These are phyloP conservation scores for Bonnemaisonia californica DNA, from an alignment of 31 red algal genomes.

Conservation along the genomic window DNA sequence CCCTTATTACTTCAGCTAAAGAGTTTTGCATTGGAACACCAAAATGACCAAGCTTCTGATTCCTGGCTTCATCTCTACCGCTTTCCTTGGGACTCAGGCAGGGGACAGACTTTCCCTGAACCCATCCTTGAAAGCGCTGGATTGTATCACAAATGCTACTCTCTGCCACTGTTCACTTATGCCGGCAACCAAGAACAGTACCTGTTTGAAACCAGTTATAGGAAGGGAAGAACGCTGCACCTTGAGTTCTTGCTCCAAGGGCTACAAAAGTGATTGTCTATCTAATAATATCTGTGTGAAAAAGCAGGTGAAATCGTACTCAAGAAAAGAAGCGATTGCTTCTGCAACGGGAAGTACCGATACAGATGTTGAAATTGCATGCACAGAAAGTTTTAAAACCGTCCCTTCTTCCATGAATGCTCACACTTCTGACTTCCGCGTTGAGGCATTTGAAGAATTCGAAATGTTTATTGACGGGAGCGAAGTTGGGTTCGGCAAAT, in stretches of 20 bases:
- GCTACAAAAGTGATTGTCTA: slow-evolving; percentile 31
- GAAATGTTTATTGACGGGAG: slow-evolving; percentile 25
- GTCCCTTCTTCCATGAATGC: slow-evolving; percentile 9
- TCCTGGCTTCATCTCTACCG: too few relatives aligned
- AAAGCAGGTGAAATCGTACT: background rate
- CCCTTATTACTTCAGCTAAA: too few relatives aligned
- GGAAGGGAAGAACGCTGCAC: background rate
- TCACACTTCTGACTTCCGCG: slow-evolving; percentile 7
- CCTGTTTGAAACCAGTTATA: slow-evolving; percentile 18
- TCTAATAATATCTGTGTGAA: slow-evolving; percentile 20
- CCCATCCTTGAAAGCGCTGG: background rate
- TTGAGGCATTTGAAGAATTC: slow-evolving; percentile 21
- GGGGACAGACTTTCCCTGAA: background rate
- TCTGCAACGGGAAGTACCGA: background rate
- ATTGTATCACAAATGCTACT: slow-evolving; percentile 12
- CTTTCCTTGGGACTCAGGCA: too few relatives aligned
- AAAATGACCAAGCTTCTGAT: background rate
- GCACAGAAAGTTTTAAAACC: background rate
- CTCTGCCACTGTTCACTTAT: slow-evolving; percentile 33
- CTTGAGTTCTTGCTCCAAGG: slow-evolving; percentile 5
- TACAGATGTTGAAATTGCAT: background rate
- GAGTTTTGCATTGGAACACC: background rate
- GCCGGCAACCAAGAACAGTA: background rate
- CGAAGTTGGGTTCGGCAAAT: slow-evolving; percentile 14
- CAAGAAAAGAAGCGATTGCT: background rate